Evolutionary conservation across 164 flowering plant genomes (phyloP), one percentile per base, ranked within the genome.

Genomic region (Macadamia tetraphylla): DNA sequence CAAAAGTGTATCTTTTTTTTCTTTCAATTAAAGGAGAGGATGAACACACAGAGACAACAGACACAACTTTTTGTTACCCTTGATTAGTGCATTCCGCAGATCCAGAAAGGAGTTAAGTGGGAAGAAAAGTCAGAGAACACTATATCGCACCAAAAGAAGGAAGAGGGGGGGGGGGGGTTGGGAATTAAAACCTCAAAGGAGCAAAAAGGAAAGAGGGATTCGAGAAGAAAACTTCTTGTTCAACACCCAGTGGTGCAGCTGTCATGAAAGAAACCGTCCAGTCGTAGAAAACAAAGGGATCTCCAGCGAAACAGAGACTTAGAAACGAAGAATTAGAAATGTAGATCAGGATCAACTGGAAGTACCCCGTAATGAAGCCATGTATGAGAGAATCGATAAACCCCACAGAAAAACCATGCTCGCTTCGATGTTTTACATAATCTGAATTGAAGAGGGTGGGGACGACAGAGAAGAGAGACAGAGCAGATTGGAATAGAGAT

Each of bases 161-260:
- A 12, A 29, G 23, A 0, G 23, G 23, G 23, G 23, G 23, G 44
- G 14, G 23, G 23, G 23, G 0, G 23, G 23, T 23, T 23, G 40
- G 44, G 14, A 60, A 46, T 8, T 9, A 46, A 46, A 60, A 66
- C 12, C 58, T 48, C 29, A 3, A 32, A 53, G 3, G 3, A 6
- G 51, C 29, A 49, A n/a, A 2, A 18, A 17, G 17, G 23, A 62
- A 11, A 6, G 53, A 68, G 12, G 12, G 71, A 60, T 57, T 64
- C n/a, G 40, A 35, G 23, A 23, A 23, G 23, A 23, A 23, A 62
- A 91, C 94, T 94, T 81, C 88, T 71, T 88, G 94, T 60, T 86
- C 76, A 67, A 86, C 88, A 32, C 97, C 97, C 29, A 91, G 71
- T 35, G 97, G 97, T 58, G 97, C 78, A 63, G 74, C 87, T 7